Conservation (phyloP, 176 grass and related monocot species). For the Microstegium vimineum region DNA sequence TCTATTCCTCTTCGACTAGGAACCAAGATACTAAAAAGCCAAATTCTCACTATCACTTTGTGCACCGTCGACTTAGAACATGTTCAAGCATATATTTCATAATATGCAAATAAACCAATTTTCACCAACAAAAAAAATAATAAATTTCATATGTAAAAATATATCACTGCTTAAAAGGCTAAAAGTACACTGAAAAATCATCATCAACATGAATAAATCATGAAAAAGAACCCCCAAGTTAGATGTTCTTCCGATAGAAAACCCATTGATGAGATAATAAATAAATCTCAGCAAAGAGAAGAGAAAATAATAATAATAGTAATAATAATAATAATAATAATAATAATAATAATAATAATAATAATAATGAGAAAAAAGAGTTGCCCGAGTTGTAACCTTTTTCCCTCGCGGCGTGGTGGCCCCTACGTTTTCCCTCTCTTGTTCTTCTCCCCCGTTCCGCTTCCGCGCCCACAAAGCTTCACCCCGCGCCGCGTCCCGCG, state of each 20-base stretch:
- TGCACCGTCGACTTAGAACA: too few relatives aligned
- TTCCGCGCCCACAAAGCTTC: not conserved
- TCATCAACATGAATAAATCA: too few relatives aligned
- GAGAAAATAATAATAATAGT: not conserved
- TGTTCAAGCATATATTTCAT: too few relatives aligned
- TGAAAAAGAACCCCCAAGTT: not conserved
- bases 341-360: not conserved
- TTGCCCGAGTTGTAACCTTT: not conserved
- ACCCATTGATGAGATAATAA: too few relatives aligned
- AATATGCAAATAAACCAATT: too few relatives aligned
- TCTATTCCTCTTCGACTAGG: too few relatives aligned
- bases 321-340: not conserved
- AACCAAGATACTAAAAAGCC: too few relatives aligned
- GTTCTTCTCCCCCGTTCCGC: not conserved
- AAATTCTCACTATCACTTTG: too few relatives aligned
- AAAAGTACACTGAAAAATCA: too few relatives aligned
- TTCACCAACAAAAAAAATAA: too few relatives aligned
- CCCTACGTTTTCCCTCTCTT: slow-evolving; percentile 14
- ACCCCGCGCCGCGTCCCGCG: not conserved
- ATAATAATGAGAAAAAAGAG: not conserved
- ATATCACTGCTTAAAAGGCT: too few relatives aligned
- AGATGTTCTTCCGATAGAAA: not conserved
- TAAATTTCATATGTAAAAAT: too few relatives aligned
- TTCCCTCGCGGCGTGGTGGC: not conserved
- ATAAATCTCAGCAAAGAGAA: not conserved